Conservation (phyloP, 257 asterid species). For the Henckelia pumila region DNA sequence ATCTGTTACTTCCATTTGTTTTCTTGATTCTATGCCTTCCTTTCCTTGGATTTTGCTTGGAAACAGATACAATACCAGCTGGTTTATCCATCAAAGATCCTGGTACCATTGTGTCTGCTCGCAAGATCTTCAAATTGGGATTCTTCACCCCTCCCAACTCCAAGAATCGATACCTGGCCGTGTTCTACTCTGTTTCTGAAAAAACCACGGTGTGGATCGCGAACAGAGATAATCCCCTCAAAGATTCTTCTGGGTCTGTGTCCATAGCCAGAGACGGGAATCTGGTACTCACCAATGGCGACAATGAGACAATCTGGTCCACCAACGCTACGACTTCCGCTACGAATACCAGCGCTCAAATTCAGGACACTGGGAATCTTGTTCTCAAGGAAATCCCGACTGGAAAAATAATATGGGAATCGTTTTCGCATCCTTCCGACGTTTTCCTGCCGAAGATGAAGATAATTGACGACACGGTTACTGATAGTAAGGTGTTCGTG, state of each 20-base stretch:
- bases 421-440: conserved; percentile 38
- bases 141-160: conserved; percentile 40
- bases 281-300: conserved; percentile 29
- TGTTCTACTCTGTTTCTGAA: conserved; percentile 34
- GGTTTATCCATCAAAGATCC: conserved; percentile 27
- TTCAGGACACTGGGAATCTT: conserved; percentile 43
- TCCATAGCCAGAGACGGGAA: conserved; percentile 28
- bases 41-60: conserved; percentile 22
- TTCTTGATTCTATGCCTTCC: conserved; percentile 15
- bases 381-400: conserved; percentile 26
- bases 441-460: conserved; percentile 37
- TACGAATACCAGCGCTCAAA: conserved; percentile 26
- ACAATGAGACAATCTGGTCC: conserved; percentile 31
- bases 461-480: conserved; percentile 32
- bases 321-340: conserved; percentile 23
- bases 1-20: background rate
- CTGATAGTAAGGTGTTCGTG: conserved; percentile 31
- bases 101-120: conserved; percentile 22
- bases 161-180: conserved; percentile 38
- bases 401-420: conserved; percentile 37
- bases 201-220: conserved; percentile 39
- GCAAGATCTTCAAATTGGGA: conserved; percentile 30
- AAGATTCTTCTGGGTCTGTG: conserved; percentile 25
- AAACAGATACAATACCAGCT: conserved; percentile 34
- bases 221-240: conserved; percentile 36